Evolutionary conservation across 2,329 filamentous ascomycete species (phyloP).

Genomic region (Cladosporium sp.): DNA sequence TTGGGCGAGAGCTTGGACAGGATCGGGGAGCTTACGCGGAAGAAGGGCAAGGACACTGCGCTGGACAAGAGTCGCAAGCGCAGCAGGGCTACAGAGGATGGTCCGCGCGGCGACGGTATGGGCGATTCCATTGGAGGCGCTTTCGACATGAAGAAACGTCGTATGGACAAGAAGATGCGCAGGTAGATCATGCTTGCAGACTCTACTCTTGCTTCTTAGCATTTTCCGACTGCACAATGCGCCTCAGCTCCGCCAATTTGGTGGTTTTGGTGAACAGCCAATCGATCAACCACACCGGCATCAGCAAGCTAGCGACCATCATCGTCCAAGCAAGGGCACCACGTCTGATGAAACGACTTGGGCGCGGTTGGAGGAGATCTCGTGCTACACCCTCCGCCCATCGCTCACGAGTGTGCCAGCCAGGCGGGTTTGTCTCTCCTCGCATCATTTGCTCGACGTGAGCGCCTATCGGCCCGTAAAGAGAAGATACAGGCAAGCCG

Average conservation of each 20-base stretch:
- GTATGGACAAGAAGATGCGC: conserved; percentile 42
- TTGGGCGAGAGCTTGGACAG: conserved; percentile 83
- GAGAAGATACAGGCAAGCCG: conserved; percentile 30
- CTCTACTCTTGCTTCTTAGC: conserved; percentile 8
- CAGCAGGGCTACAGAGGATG: conserved; percentile 70
- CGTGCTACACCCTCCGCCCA: conserved; percentile 25
- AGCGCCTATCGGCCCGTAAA: conserved; percentile 24
- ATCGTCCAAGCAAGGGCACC: conserved; percentile 10
- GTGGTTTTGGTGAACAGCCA: conserved; percentile 6
- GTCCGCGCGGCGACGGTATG: conserved; percentile 64
- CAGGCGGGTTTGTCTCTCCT: conserved; percentile 16
- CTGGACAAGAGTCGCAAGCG: conserved; percentile 87
- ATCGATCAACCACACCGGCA: conserved; percentile 6
- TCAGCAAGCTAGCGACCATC: neutral
- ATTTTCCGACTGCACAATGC: neutral
- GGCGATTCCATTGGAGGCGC: conserved; percentile 59
- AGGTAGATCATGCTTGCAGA: conserved; percentile 24
- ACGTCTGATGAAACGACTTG: conserved; percentile 21
- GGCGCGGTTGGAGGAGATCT: conserved; percentile 22
- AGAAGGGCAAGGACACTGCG: conserved; percentile 60
- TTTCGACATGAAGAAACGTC: conserved; percentile 69
- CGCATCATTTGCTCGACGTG: conserved; percentile 18
- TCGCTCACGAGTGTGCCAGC: conserved; percentile 20
- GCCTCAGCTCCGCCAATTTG: conserved; percentile 5
- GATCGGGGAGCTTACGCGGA: conserved; percentile 78